These are phyloP conservation scores for Zizania latifolia DNA, from an alignment of 176 grass and related monocot species.

Conservation along the genomic window DNA sequence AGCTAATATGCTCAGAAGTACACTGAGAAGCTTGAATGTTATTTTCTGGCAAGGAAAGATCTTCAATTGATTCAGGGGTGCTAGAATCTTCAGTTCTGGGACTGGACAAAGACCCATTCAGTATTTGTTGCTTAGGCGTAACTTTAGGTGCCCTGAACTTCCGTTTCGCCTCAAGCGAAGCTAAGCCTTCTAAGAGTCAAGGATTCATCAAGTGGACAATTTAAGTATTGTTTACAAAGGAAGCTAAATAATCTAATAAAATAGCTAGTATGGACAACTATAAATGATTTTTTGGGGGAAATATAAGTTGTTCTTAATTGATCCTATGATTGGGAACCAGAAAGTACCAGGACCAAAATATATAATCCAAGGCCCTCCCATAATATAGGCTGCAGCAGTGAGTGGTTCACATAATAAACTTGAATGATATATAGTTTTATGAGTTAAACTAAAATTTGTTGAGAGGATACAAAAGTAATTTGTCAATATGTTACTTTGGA, in stretches of 20 bases:
- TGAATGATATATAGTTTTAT: background rate
- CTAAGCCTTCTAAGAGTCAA: constrained; percentile 74
- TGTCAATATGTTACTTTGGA: constrained; percentile 89
- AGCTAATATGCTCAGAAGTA: constrained; percentile 39
- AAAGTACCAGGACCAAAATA: background rate
- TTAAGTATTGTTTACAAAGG: background rate
- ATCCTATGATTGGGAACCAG: background rate
- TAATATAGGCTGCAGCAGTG: background rate
- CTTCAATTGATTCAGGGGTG: constrained; percentile 56
- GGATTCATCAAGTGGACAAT: constrained; percentile 31
- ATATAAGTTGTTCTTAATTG: background rate
- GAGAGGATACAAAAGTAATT: constrained; percentile 99
- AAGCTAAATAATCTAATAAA: constrained; percentile 19
- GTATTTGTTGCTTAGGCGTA: constrained; percentile 47
- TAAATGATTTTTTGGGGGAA: background rate
- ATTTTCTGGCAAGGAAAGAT: constrained; percentile 44
- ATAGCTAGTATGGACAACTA: background rate
- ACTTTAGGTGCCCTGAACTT: constrained; percentile 87
- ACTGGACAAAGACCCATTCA: constrained; percentile 31
- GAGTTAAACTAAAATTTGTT: constrained; percentile 8
- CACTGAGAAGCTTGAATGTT: constrained; percentile 39
- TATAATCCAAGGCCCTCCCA: background rate
- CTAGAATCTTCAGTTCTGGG: constrained; percentile 40
- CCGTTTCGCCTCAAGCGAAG: constrained; percentile 85
- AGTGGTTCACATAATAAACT: constrained; percentile 14